Conservation (phyloP, 768 basidiomycete genomes). For the Hygrocybe coccinea region DNA sequence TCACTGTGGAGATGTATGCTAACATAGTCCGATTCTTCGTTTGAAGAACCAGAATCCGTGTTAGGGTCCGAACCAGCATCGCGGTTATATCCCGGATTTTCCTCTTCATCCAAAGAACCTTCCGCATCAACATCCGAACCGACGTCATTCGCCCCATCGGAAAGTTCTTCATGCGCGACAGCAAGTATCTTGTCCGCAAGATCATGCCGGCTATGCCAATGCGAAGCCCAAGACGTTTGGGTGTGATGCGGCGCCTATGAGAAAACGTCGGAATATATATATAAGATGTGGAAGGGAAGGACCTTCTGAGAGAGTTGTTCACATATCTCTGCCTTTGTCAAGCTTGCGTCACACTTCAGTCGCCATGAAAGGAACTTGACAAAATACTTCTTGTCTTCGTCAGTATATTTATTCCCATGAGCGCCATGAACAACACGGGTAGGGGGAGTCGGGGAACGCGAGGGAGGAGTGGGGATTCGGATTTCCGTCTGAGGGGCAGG, state of each 20-base stretch:
- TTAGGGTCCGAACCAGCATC: constrained; percentile 15
- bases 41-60: constrained; percentile 10
- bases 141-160: constrained; percentile 28
- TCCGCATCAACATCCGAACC: constrained; percentile 22
- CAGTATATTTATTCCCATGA: constrained; percentile 60
- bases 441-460: constrained; percentile 67
- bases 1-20: constrained; percentile 13
- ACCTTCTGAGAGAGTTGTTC: constrained; percentile 50
- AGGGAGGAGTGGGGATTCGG: constrained; percentile 57
- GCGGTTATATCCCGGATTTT: constrained; percentile 22
- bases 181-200: constrained; percentile 62
- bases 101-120: constrained; percentile 17
- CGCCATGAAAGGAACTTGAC: constrained; percentile 62
- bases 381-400: constrained; percentile 63
- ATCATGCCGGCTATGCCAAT: constrained; percentile 63
- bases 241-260: constrained; percentile 63
- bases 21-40: background rate
- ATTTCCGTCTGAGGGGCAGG: constrained; percentile 60
- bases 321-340: constrained; percentile 53
- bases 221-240: constrained; percentile 57
- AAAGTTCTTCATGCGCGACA: constrained; percentile 30
- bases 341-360: constrained; percentile 46
- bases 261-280: constrained; percentile 5
- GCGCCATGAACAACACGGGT: constrained; percentile 39
- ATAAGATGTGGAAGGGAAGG: background rate